Base-by-base conservation (phyloP, 768 basidiomycete species). In the Omphalotus guepiniiformis region DNA sequence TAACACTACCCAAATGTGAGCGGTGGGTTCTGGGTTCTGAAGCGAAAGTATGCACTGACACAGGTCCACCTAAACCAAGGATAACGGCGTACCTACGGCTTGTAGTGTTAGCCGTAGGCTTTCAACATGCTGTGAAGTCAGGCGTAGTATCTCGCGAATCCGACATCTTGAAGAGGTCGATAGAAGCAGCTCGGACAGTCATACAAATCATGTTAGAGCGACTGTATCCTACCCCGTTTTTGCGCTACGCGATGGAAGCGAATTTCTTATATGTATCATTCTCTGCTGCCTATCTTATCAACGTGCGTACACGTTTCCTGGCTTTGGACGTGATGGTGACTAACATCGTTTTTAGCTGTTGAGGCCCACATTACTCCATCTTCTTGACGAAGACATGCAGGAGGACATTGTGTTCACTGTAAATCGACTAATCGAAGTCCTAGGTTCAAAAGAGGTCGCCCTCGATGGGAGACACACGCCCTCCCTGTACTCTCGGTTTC, bases 281-380 rank as follows among this genome's bases (percentile, higher is more conserved):
- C 54, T 80, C 80, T 7, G 72, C 79, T 2, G 79, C 79, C 2
- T 81, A 81, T 55, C 63, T 84, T 19, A 66, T 82, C 42, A 81
- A 82, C 62, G 80, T 83, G 55, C 53, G 74, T 53, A 30, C 7
- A 19, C 43, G n/a, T 36, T 15, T 9, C 19, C 41, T 57, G 56
- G 55, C 55, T n/a, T n/a, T n/a, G n/a, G n/a, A n/a, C n/a, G n/a
- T n/a, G n/a, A n/a, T n/a, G n/a, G n/a, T n/a, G n/a, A n/a, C n/a
- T n/a, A n/a, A 36, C 28, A 43, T 21, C 29, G 39, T 27, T 44
- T 23, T 39, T 49, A 81, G 78, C 62, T 81, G 28, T 61, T 81
- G 34, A 73, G 79, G 2, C 77, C 79, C 1, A 73, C 72, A 53
- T 71, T 74, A 49, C 50, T 72, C 2, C 62, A 60, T 39, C 67